A percentile compares a stretch with the other conserved stretches of the same genome.
These are phyloP conservation scores for Fagopyrum homotropicum DNA, from an alignment of 148 eudicot genomes.

Conservation along the genomic window DNA sequence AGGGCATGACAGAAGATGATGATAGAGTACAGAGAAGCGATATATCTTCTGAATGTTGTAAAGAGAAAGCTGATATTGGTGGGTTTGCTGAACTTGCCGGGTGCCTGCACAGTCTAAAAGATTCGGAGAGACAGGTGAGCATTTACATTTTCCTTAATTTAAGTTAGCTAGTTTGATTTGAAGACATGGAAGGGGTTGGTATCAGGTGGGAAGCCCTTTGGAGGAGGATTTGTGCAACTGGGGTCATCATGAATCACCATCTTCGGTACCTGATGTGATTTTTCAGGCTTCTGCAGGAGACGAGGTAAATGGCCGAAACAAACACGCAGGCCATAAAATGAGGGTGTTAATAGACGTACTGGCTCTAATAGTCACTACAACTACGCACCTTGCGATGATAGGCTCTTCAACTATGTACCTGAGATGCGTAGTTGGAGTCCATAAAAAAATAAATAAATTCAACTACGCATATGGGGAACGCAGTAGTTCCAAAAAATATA, in stretches of 20 bases:
- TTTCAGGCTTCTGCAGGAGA: slow-evolving; percentile 96
- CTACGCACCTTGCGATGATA: too few species aligned
- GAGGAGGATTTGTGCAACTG: slow-evolving; percentile 96
- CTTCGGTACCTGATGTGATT: slow-evolving; percentile 77
- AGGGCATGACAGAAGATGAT: slow-evolving; percentile 17
- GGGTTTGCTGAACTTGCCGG: slow-evolving; percentile 91
- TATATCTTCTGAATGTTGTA: slow-evolving; percentile 29
- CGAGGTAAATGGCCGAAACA: slow-evolving; percentile 37
- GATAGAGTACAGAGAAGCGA: slow-evolving; percentile 22
- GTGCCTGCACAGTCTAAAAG: slow-evolving; percentile 54
- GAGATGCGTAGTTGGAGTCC: too few species aligned
- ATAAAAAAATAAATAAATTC: too few species aligned
- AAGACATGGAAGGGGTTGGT: slow-evolving; percentile 12
- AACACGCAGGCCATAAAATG: too few species aligned
- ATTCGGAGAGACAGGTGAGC: slow-evolving; percentile 81
- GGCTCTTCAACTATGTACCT: too few species aligned
- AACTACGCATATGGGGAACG: too few species aligned
- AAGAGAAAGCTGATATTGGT: slow-evolving; percentile 61
- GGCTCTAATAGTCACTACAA: too few species aligned
- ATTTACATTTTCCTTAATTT: not conserved
- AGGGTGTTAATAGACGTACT: too few species aligned
- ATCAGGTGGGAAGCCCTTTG: slow-evolving; percentile 76
- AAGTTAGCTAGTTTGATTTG: not conserved
- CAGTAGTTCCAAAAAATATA: too few species aligned
- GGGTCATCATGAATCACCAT: slow-evolving; percentile 77